Percentiles rank a stretch among this genome's conserved stretches.
Conservation (phyloP, 257 asterid species). For the Linderniella brevidens region DNA sequence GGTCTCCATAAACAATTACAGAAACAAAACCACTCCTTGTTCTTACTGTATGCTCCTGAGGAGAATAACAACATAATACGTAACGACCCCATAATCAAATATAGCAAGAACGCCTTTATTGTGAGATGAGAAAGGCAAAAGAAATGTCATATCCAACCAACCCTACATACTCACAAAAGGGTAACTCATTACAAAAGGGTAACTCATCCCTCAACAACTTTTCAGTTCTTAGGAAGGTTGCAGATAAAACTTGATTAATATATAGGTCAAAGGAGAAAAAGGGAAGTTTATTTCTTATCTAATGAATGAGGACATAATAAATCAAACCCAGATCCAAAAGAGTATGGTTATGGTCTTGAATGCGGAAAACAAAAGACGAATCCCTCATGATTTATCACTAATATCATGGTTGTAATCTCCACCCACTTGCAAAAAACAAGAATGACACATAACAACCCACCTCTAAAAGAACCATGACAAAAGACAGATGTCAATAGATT, state of each 20-base stretch:
- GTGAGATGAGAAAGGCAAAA: neutral
- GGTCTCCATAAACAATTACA: slow-evolving; percentile 70
- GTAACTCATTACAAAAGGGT: too few species aligned
- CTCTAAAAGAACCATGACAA: slow-evolving; percentile 13
- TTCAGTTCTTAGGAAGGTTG: too few species aligned
- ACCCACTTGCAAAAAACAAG: slow-evolving; percentile 12
- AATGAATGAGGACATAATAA: slow-evolving; percentile 10
- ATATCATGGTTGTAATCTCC: slow-evolving; percentile 13
- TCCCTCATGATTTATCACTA: slow-evolving; percentile 2
- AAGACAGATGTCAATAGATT: slow-evolving; percentile 14
- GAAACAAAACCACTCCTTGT: slow-evolving; percentile 56
- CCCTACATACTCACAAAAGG: too few species aligned
- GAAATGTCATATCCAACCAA: too few species aligned
- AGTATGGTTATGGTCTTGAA: slow-evolving; percentile 9
- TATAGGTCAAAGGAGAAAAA: slow-evolving; percentile 6
- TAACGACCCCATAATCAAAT: neutral
- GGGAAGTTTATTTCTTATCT: slow-evolving; percentile 8
- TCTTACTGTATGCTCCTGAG: slow-evolving; percentile 65
- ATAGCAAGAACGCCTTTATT: slow-evolving; percentile 3
- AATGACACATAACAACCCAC: slow-evolving; percentile 15
- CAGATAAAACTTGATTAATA: slow-evolving; percentile 1
- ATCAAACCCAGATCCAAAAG: slow-evolving; percentile 15
- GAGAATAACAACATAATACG: slow-evolving; percentile 8
- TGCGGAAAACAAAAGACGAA: neutral
- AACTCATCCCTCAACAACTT: too few species aligned